Base-by-base conservation (phyloP, 2,329 filamentous ascomycete genomes). In the Curvularia eragrostidis region DNA sequence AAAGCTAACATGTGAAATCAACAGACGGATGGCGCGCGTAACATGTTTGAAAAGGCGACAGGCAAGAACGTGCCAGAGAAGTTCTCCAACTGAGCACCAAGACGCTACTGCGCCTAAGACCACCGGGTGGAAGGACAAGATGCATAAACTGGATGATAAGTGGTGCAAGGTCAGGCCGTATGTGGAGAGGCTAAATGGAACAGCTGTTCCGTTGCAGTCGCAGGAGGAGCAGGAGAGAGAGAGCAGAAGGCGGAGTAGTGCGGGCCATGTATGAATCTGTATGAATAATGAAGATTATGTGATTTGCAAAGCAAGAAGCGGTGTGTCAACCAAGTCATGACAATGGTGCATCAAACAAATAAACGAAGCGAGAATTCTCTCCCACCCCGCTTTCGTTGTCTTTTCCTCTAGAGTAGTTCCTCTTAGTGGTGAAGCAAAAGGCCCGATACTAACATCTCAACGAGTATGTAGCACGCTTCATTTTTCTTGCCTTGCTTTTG, bases 11-110 rank as follows among this genome's bases (percentile, higher is more conserved):
- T 5, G 9, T 12, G 15, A 12, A 32, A 5, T 18, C 21, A 1
- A 53, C 52, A 76, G 72, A 85, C 83, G 54, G 83, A 85, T 68
- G 72, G 75, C 41, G 79, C 76, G 4, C 75, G 83, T 52, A 75
- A 73, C 19, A 66, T 81, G 64, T 84, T 84, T 52, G 83, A 85
- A 71, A 82, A 82, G 69, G 63, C 70, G 7, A 83, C 82, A 57
- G 83, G 80, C 50, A 81, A 80, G 65, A 62, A 83, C 8, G 75
- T 84, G 10, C 79, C 82, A 8, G 71, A 79, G 12, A 83, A 83
- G 72, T 65, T 81, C 69, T 82, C 80, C 44, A 82, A 82, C 67
- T 82, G 79, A 55, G 13, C 5, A 15, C 1, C 21, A 13, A 12
- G 9, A 7, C 8, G n/a, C 18, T 3, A 18, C 39, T 6, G 13